Evolutionary conservation across 2,329 filamentous ascomycete genomes (phyloP).

Genomic region (Knufia petricola): DNA sequence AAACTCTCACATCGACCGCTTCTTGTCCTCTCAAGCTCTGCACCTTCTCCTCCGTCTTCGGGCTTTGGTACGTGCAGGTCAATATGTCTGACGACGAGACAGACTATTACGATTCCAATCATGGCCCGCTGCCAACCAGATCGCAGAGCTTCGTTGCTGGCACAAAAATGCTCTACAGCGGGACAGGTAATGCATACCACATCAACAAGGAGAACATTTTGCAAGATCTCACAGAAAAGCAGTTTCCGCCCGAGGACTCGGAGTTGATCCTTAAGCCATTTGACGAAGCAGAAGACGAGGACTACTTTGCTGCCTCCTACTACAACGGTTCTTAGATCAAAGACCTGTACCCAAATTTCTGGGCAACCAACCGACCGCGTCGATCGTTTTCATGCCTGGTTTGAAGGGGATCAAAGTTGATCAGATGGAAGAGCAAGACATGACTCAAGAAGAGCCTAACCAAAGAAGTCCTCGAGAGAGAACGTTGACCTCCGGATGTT

Average conservation of each 20-base stretch:
- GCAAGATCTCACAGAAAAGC: neutral
- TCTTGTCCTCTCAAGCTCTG: too few species aligned
- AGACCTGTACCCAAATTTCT: neutral
- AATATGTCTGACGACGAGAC: neutral
- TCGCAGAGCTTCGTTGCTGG: neutral
- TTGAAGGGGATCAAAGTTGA: neutral
- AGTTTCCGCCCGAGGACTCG: slow-evolving; percentile 1
- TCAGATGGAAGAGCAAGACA: neutral
- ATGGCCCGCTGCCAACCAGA: neutral
- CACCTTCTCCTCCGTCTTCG: too few species aligned
- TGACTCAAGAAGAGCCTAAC: neutral
- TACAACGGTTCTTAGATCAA: neutral
- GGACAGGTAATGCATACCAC: neutral
- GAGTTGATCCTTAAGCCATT: slow-evolving; percentile 1
- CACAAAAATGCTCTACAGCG: neutral
- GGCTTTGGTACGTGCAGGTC: neutral
- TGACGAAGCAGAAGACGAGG: neutral
- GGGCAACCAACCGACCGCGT: neutral
- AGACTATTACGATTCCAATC: neutral
- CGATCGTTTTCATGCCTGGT: slow-evolving; percentile 3
- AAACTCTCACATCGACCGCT: too few species aligned
- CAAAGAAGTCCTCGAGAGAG: slow-evolving; percentile 1
- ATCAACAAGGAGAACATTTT: slow-evolving; percentile 3
- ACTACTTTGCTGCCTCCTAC: neutral
- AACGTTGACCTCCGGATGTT: slow-evolving; percentile 21